Conservation (phyloP, 176 grass and related monocot species). For the Canna indica region DNA sequence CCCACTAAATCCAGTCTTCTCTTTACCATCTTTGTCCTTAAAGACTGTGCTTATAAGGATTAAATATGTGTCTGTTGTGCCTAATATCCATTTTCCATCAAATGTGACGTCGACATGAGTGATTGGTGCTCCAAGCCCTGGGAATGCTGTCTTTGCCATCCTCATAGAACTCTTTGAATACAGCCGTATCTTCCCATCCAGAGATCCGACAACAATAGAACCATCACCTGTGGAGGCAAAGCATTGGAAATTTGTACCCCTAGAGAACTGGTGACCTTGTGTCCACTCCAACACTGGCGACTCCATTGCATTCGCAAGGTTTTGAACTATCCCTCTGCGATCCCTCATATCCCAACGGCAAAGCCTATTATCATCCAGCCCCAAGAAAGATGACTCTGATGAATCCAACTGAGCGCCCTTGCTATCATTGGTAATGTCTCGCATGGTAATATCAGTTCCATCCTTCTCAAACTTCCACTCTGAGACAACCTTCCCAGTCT, state of each 20-base stretch:
- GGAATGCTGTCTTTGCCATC: slow-evolving; percentile 94
- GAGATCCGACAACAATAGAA: slow-evolving; percentile 76
- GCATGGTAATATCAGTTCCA: slow-evolving; percentile 67
- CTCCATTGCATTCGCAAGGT: slow-evolving; percentile 38
- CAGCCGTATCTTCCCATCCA: slow-evolving; percentile 87
- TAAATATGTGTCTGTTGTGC: slow-evolving; percentile 68
- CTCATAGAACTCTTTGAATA: slow-evolving; percentile 97
- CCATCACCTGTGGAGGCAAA: slow-evolving; percentile 84
- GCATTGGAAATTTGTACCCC: slow-evolving; percentile 82
- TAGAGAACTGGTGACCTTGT: slow-evolving; percentile 80
- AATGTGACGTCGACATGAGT: slow-evolving; percentile 92
- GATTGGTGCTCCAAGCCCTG: slow-evolving; percentile 78
- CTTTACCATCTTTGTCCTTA: slow-evolving; percentile 81
- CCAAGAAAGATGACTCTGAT: slow-evolving; percentile 75
- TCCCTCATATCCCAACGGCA: slow-evolving; percentile 87
- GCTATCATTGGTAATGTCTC: slow-evolving; percentile 77
- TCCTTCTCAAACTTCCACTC: slow-evolving; percentile 94
- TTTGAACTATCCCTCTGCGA: slow-evolving; percentile 63
- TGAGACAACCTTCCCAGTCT: slow-evolving; percentile 68
- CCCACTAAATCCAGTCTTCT: slow-evolving; percentile 68
- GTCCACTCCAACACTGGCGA: slow-evolving; percentile 68
- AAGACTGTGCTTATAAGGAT: slow-evolving; percentile 81
- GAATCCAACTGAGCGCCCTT: slow-evolving; percentile 84
- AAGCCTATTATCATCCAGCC: slow-evolving; percentile 60
- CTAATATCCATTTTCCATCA: slow-evolving; percentile 78